Base-by-base conservation (phyloP, 495 filamentous ascomycete species). In the Tuber microsphaerosporum region DNA sequence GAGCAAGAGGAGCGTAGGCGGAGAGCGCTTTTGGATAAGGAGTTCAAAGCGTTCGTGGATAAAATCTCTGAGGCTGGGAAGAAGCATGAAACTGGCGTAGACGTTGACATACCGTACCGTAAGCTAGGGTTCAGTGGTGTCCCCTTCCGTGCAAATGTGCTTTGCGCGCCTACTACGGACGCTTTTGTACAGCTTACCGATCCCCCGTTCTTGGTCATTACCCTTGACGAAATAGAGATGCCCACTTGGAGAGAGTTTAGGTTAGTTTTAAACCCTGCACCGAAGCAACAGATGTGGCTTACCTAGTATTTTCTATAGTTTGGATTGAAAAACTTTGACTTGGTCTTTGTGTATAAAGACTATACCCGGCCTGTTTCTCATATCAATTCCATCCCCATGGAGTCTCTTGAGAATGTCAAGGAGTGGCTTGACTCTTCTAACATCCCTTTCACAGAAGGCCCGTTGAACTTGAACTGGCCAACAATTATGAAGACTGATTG, bases 401-500 rank as follows among this genome's bases (percentile, higher is more conserved):
- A 98, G 82, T 90, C 90, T 6, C 87, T 99, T 44, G 96, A 99
- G 75, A 89, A 91, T 73, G 96, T 98, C 73, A 99, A 98, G 84
- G 96, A 98, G 83, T 99, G 94, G 93, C 89, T 99, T 31, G 94
- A 98, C 84, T 92, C 91, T 5, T 93, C 94, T 76, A 94, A 98
- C 81, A 94, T 99, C 76, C 89, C 96, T 42, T 98, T 89, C 87
- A 92, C 90, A 22, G 96, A 99, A 84, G 96, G 96, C 65, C 96
- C 96, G 10, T 87, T 99, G 78, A 99, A 99, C 85, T 86, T 99
- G 75, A 97, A 98, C 85, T 99, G 96, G 96, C 90, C 91, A 12
- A 97, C 93, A 34, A 99, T 99, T 83, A 99, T 99, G 94, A 99
- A 99, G 87, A 99, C 96, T 0, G 26, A 93, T 91, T 45, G 89